Conservation (phyloP, 2,329 filamentous ascomycete genomes). For the Hirsutella rhossiliensis region DNA sequence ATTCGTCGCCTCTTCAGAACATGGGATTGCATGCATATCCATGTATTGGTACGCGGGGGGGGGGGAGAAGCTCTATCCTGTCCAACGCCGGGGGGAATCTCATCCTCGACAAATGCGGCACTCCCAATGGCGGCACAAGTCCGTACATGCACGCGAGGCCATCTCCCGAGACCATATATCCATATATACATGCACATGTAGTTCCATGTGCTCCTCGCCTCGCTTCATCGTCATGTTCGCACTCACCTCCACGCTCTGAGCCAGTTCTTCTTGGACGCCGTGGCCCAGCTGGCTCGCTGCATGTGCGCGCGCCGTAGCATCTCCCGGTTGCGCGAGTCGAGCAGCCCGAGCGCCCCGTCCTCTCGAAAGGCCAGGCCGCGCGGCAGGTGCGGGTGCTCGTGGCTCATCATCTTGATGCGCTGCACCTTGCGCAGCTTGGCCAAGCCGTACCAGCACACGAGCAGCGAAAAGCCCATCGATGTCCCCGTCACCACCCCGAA, state of each 20-base stretch:
- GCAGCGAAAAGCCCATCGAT: slow-evolving; percentile 59
- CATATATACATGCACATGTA: no score
- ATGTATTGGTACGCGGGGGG: no score
- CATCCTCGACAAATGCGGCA: no score
- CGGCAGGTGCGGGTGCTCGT: slow-evolving; percentile 25
- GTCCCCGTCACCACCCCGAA: slow-evolving; percentile 64
- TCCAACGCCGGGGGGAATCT: no score
- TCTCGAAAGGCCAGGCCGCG: slow-evolving; percentile 31
- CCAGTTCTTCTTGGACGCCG: slow-evolving; percentile 20
- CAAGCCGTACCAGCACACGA: slow-evolving; percentile 77
- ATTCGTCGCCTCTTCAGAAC: no score
- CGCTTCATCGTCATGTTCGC: neutral
- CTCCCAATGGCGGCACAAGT: no score
- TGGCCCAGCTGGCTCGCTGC: slow-evolving; percentile 25
- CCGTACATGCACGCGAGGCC: no score
- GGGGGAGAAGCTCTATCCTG: no score
- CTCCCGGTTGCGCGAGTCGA: slow-evolving; percentile 43
- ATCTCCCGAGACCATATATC: no score
- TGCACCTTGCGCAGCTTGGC: slow-evolving; percentile 75
- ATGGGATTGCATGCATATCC: no score
- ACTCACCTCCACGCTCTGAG: slow-evolving; percentile 5
- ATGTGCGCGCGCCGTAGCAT: slow-evolving; percentile 38
- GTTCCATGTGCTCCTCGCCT: no score
- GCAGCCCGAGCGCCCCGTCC: slow-evolving; percentile 35
- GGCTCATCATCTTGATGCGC: slow-evolving; percentile 68